A percentile compares a stretch with the other conserved stretches of the same genome.
These are phyloP conservation scores for Gryganskiella cystojenkinii DNA, from an alignment of 192 early-diverging fungal species.

Conservation along the genomic window DNA sequence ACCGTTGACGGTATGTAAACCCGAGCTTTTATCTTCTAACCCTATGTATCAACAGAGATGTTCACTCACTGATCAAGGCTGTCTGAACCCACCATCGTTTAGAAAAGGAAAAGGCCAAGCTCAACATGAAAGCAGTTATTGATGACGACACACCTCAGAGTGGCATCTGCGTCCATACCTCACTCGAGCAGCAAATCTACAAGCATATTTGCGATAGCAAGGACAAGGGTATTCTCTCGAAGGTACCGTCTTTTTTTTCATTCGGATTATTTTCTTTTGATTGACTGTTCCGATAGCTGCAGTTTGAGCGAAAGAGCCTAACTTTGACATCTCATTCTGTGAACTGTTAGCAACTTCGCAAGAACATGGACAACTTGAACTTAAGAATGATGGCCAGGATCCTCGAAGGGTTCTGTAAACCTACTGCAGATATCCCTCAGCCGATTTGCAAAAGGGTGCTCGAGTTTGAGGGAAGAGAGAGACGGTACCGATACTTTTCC, in stretches of 20 bases:
- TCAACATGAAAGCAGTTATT: constrained; percentile 31
- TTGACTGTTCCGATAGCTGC: too few relatives aligned
- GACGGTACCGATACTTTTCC: constrained; percentile 73
- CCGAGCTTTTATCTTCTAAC: too few relatives aligned
- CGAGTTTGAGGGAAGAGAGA: constrained; percentile 73
- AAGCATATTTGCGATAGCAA: constrained; percentile 61
- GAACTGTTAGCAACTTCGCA: constrained; percentile 50
- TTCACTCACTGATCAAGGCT: too few relatives aligned
- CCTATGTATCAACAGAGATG: too few relatives aligned
- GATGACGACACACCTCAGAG: constrained; percentile 46
- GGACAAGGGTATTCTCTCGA: constrained; percentile 61
- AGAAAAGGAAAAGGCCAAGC: constrained; percentile 20
- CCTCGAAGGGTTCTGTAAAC: constrained; percentile 56
- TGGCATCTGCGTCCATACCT: constrained; percentile 63
- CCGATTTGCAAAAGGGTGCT: constrained; percentile 53
- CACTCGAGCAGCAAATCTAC: constrained; percentile 74
- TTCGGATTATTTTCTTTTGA: too few relatives aligned
- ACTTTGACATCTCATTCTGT: background rate
- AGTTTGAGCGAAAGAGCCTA: background rate
- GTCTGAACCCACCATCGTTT: too few relatives aligned
- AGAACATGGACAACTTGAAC: constrained; percentile 62
- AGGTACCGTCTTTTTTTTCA: too few relatives aligned
- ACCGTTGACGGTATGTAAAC: constrained; percentile 17
- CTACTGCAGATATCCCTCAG: constrained; percentile 24
- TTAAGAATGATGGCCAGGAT: constrained; percentile 61